Evolutionary conservation across 352 stramenopile genomes (phyloP), one percentile per base, ranked within the genome.

Genomic region (Pythium grandisporangium): DNA sequence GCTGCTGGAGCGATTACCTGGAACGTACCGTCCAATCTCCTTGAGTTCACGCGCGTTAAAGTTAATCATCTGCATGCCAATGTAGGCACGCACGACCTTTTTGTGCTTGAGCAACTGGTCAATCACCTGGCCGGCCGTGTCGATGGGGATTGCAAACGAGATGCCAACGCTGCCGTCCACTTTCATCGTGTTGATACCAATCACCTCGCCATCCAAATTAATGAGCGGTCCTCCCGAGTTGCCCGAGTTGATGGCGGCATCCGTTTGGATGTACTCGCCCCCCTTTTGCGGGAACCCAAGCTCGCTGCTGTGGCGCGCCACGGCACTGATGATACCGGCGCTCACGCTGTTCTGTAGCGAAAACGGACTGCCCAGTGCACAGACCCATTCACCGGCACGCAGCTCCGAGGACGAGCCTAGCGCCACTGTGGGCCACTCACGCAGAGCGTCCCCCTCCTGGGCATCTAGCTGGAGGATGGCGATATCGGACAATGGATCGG

Each of bases 161-260:
- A 97, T 95, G 10, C 89, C 89, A 21, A 84, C 84, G 41, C 70
- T 84, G 14, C 78, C 75, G 45, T 84, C 70, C n/a, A 96, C 76
- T 55, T 96, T 96, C 73, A 97, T 94, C 6, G 84, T 94, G 62
- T 97, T 97, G 56, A 97, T 97, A 26, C 90, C 90, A 36, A 97
- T 93, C 22, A 97, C 87, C 30, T 96, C 66, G 20, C 90, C 90
- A 46, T 96, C 83, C 29, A 97, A 47, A 51, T 97, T 95, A 35
- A 97, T 79, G 24, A 97, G 76, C n/a, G 90, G 90, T 0, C 90
- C 90, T 16, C 90, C 90, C 41, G 81, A 96, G 56, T 97, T 97
- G 36, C 90, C 90, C 25, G 74, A 59, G 57, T 97, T 96, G 47
- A 97, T 96, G 17, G 90, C 89, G 7, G 90, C 90, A 64, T 97